phyloP scores from a whole-genome alignment of 345 rosid genomes.

The Corchorus capsularis region DNA sequence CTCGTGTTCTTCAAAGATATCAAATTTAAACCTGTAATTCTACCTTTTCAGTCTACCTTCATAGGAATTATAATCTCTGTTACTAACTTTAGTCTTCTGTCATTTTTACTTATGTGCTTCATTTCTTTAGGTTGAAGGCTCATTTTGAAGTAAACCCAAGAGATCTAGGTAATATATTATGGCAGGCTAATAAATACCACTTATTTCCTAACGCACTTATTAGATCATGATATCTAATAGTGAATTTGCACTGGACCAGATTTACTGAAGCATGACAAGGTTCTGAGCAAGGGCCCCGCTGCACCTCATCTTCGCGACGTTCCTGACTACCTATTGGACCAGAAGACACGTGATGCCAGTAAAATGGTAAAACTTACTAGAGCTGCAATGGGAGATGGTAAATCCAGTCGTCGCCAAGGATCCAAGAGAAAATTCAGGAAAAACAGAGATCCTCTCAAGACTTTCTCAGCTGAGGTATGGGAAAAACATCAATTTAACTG shows the following conservation, averaged over 20 bases:
- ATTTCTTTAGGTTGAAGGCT: constrained; percentile 67
- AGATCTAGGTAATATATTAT: constrained; percentile 53
- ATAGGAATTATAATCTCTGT: background rate
- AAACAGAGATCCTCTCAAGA: constrained; percentile 61
- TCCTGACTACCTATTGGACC: constrained; percentile 75
- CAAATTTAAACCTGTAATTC: background rate
- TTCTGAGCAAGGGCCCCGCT: constrained; percentile 64
- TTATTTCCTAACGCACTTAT: background rate
- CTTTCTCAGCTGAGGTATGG: constrained; percentile 51
- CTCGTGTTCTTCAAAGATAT: background rate
- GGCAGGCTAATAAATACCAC: background rate
- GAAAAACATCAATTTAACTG: background rate
- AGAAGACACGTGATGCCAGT: constrained; percentile 77
- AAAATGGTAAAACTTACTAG: constrained; percentile 81
- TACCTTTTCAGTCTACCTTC: background rate
- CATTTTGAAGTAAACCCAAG: constrained; percentile 86
- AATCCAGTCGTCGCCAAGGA: constrained; percentile 39
- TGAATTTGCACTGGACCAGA: constrained; percentile 42
- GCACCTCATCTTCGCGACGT: constrained; percentile 71
- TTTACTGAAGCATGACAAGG: constrained; percentile 83
- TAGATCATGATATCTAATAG: background rate
- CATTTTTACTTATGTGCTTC: constrained; percentile 16
- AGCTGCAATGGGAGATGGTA: constrained; percentile 77
- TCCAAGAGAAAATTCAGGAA: constrained; percentile 54
- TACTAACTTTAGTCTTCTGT: background rate